Evolutionary conservation across 495 filamentous ascomycete genomes (phyloP).

Genomic region (Penicillium alfredii): DNA sequence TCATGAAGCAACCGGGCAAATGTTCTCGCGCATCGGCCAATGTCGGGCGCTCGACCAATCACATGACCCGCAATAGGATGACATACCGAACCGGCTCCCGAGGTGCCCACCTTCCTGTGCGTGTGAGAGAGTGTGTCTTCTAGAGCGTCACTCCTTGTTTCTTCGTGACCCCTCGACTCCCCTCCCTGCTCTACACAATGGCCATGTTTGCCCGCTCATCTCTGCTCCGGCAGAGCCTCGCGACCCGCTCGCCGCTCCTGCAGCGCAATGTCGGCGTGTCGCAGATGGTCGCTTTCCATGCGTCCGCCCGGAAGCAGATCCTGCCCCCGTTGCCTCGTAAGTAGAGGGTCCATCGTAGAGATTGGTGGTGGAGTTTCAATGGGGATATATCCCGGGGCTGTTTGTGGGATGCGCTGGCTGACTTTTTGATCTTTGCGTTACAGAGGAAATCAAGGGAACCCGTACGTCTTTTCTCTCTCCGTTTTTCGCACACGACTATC

Average conservation of each 20-base stretch:
- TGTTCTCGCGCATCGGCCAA: constrained; percentile 36
- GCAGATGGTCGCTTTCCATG: constrained; percentile 65
- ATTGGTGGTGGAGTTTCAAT: too few relatives aligned
- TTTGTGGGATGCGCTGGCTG: constrained; percentile 13
- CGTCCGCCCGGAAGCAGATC: constrained; percentile 58
- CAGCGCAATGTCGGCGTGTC: constrained; percentile 37
- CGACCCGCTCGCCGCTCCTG: constrained; percentile 34
- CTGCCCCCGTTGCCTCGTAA: constrained; percentile 64
- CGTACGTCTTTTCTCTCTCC: constrained; percentile 47
- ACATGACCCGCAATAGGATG: constrained; percentile 35
- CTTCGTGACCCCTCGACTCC: constrained; percentile 14
- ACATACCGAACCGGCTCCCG: constrained; percentile 43
- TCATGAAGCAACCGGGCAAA: too few relatives aligned
- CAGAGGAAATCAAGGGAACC: constrained; percentile 73
- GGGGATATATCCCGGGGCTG: too few relatives aligned
- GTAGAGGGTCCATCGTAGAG: constrained; percentile 24
- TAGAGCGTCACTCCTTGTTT: too few relatives aligned
- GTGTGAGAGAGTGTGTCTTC: too few relatives aligned
- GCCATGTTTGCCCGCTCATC: constrained; percentile 41
- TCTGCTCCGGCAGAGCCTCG: constrained; percentile 35
- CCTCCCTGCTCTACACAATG: constrained; percentile 32
- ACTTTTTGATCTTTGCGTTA: constrained; percentile 17
- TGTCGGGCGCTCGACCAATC: constrained; percentile 45
- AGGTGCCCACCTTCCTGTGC: constrained; percentile 39
- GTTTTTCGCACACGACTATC: neutral